These are phyloP conservation scores for Pistacia vera DNA, from an alignment of 345 rosid species.

Conservation along the genomic window DNA sequence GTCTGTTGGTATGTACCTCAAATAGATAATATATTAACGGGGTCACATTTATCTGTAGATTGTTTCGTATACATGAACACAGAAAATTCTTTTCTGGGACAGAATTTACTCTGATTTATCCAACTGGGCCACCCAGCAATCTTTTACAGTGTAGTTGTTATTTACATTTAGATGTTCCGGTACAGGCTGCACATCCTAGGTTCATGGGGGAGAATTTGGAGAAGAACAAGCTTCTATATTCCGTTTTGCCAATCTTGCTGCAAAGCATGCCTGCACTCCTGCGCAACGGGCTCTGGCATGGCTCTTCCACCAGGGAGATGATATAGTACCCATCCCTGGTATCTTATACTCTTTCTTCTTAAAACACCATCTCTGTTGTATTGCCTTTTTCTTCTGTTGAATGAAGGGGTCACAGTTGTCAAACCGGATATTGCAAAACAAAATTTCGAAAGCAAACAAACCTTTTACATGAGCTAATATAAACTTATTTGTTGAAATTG, in stretches of 20 bases:
- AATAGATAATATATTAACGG: not conserved
- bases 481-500: too few species aligned
- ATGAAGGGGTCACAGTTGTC: not conserved
- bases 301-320: conserved; percentile 41
- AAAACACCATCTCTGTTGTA: not conserved
- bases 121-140: too few species aligned
- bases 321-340: conserved; percentile 46
- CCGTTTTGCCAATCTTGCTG: conserved; percentile 29
- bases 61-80: not conserved
- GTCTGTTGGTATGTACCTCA: conserved; percentile 27
- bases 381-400: not conserved
- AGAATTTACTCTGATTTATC: not conserved
- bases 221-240: conserved; percentile 30
- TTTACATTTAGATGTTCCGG: not conserved
- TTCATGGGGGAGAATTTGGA: conserved; percentile 4
- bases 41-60: too few species aligned
- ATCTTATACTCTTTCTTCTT: not conserved
- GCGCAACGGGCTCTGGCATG: conserved; percentile 49
- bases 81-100: not conserved
- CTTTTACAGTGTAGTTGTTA: too few species aligned
- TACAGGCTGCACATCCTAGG: conserved; percentile 29
- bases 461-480: not conserved
- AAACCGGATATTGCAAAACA: not conserved
- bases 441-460: not conserved
- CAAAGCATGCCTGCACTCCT: conserved; percentile 33